Evolutionary conservation across 116 monocot genomes (phyloP).

Genomic region (Iris pallida): DNA sequence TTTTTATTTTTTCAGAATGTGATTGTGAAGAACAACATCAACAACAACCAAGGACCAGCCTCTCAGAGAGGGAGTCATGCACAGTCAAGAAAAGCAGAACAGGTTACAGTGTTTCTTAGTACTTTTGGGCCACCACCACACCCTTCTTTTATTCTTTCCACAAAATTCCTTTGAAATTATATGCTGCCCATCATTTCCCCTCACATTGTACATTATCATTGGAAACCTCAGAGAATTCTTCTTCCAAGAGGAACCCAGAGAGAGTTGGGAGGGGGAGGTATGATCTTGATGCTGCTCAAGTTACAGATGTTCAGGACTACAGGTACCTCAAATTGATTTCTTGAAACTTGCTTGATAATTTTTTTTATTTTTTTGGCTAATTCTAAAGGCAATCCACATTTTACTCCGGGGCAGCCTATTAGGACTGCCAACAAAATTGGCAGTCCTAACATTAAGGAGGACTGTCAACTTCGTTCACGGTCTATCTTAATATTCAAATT

Average conservation of each 20-base stretch:
- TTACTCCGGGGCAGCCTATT: no score
- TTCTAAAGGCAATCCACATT: no score
- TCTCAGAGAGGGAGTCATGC: slow-evolving; percentile 75
- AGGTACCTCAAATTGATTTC: slow-evolving; percentile 15
- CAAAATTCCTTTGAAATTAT: background rate
- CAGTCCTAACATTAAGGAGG: no score
- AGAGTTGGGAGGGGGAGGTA: slow-evolving; percentile 11
- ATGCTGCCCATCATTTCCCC: slow-evolving; percentile 5
- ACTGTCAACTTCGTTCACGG: no score
- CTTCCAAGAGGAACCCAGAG: slow-evolving; percentile 13
- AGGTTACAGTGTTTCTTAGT: slow-evolving; percentile 22
- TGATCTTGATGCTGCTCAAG: slow-evolving; percentile 20
- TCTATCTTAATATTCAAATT: no score
- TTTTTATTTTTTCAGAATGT: slow-evolving; percentile 14
- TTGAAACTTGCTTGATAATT: no score
- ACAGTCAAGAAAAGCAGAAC: slow-evolving; percentile 86
- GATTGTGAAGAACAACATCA: slow-evolving; percentile 32
- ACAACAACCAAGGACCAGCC: slow-evolving; percentile 38
- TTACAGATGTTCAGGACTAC: slow-evolving; percentile 25
- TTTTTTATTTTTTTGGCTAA: no score
- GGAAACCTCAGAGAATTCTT: slow-evolving; percentile 33
- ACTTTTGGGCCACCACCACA: slow-evolving; percentile 23
- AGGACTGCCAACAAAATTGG: no score
- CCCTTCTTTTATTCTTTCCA: background rate
- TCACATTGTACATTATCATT: slow-evolving; percentile 7